These are phyloP conservation scores for Morella rubra DNA, from an alignment of 306 rosid species.

Conservation along the genomic window DNA sequence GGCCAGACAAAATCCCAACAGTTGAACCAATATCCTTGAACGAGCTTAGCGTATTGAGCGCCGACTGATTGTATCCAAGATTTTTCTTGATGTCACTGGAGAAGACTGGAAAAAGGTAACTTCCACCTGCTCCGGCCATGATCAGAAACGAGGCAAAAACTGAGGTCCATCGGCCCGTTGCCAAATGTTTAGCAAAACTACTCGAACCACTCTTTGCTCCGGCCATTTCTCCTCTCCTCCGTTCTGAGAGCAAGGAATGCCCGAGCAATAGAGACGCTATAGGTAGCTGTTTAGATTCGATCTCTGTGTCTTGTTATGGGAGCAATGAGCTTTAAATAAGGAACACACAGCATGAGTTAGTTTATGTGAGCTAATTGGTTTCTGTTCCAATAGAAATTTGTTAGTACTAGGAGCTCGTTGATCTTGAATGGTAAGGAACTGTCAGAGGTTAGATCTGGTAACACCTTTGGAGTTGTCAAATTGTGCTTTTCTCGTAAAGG, in stretches of 20 bases:
- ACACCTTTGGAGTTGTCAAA: background rate
- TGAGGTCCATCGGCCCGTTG: constrained; percentile 41
- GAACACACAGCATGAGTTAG: background rate
- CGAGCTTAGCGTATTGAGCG: constrained; percentile 38
- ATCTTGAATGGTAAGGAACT: background rate
- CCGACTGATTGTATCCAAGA: constrained; percentile 46
- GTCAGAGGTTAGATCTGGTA: too few relatives aligned
- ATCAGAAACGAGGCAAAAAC: constrained; percentile 47
- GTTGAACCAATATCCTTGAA: constrained; percentile 50
- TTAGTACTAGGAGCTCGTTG: background rate
- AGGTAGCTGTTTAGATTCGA: too few relatives aligned
- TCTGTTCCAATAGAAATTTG: background rate
- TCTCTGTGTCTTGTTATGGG: too few relatives aligned
- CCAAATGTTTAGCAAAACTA: background rate
- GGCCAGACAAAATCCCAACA: constrained; percentile 42
- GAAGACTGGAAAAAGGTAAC: constrained; percentile 42
- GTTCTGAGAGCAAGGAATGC: too few relatives aligned
- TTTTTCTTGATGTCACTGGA: constrained; percentile 40
- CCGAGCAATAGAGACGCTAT: too few relatives aligned
- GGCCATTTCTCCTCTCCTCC: background rate
- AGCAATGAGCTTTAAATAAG: background rate
- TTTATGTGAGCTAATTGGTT: too few relatives aligned
- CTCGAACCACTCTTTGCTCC: background rate
- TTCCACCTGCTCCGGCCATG: constrained; percentile 49
- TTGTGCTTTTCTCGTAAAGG: too few relatives aligned